phyloP scores from a whole-genome alignment of 768 basidiomycete genomes.

The Brasilioporus rufonigricans region DNA sequence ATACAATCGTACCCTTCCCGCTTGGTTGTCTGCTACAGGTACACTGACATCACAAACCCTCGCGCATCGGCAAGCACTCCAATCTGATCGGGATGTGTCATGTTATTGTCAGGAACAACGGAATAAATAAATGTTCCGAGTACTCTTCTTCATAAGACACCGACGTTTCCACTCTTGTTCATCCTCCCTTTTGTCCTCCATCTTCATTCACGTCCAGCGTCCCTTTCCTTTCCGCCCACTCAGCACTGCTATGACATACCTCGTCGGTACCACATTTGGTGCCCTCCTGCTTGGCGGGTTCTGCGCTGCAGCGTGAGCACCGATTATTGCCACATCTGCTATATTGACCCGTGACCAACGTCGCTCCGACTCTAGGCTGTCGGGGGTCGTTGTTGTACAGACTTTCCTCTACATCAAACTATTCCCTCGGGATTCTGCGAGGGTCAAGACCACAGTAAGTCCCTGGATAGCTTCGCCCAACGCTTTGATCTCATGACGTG shows the following conservation, averaged over 20 bases:
- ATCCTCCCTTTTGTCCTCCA: background rate
- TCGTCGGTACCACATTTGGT: conserved; percentile 22
- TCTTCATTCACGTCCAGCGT: background rate
- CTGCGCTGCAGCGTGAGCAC: conserved; percentile 25
- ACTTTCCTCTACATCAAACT: conserved; percentile 30
- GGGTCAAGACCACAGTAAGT: conserved; percentile 26
- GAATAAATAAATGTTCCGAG: background rate
- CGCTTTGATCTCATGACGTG: background rate
- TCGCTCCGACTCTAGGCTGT: conserved; percentile 18
- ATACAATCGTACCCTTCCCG: too few species aligned
- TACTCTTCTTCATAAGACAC: background rate
- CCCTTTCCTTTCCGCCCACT: background rate
- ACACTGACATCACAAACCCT: background rate
- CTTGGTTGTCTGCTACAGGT: background rate
- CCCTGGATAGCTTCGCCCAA: background rate
- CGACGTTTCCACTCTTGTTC: background rate
- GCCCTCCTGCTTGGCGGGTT: conserved; percentile 33
- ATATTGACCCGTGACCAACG: background rate
- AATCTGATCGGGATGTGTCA: background rate
- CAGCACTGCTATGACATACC: conserved; percentile 6
- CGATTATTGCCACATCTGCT: background rate
- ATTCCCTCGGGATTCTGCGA: conserved; percentile 24
- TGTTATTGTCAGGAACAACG: background rate
- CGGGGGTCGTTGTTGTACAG: conserved; percentile 28
- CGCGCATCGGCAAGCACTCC: background rate